Percentiles rank a stretch among this genome's conserved stretches.
Evolutionary conservation across 129 eudicot genomes (phyloP).

Genomic region (Chrysanthemum lavandulifolium): DNA sequence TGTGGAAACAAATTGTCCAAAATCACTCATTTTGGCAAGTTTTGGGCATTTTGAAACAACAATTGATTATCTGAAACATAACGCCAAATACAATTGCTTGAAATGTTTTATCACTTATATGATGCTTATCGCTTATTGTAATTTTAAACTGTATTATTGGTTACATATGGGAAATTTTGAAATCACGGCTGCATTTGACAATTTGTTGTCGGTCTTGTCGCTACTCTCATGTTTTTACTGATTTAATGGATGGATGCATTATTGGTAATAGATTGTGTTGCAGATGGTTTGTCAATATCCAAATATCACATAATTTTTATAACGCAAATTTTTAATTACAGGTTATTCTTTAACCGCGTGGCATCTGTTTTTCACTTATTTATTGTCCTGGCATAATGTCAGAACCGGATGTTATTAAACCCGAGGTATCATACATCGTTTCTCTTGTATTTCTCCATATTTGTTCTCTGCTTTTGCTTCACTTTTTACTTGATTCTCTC

Average conservation of each 20-base stretch:
- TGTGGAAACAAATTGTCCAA: conserved; percentile 10
- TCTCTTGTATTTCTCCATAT: conserved; percentile 2
- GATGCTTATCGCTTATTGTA: neutral
- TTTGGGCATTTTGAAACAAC: neutral
- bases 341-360: conserved; percentile 17
- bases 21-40: neutral
- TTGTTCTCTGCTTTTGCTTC: neutral
- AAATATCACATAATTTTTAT: neutral
- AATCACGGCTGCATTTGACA: conserved; percentile 18
- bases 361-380: conserved; percentile 7
- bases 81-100: neutral
- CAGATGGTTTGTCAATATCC: conserved; percentile 7
- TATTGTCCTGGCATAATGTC: conserved; percentile 35
- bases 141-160: too few relatives aligned
- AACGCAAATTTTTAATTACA: conserved; percentile 16
- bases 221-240: neutral
- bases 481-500: neutral
- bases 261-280: too few relatives aligned
- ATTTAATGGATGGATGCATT: neutral
- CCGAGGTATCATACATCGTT: conserved; percentile 35
- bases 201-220: neutral
- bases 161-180: neutral
- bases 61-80: neutral
- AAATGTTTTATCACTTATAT: neutral
- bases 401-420: conserved; percentile 44